Evolutionary conservation across 2,329 filamentous ascomycete species (phyloP).

Genomic region (Penicillium palitans): DNA sequence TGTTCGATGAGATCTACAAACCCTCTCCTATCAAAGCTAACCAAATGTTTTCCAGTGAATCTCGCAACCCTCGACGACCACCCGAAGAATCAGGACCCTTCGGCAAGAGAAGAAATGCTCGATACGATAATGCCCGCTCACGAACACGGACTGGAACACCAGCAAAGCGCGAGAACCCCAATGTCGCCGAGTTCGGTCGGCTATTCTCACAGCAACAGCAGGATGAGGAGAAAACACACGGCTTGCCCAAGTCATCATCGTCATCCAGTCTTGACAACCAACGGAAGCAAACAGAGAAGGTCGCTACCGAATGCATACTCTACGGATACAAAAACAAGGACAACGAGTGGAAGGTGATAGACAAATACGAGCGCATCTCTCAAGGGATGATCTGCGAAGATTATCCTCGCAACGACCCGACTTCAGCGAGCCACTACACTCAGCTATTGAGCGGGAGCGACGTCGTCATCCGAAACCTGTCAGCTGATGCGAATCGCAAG

Average conservation of each 20-base stretch:
- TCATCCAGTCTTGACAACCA: constrained; percentile 43
- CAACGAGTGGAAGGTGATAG: constrained; percentile 76
- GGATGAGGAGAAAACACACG: constrained; percentile 42
- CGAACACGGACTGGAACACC: constrained; percentile 60
- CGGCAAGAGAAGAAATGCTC: constrained; percentile 53
- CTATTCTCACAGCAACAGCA: constrained; percentile 49
- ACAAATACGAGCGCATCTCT: constrained; percentile 83
- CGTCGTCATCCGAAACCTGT: constrained; percentile 68
- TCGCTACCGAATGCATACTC: constrained; percentile 77
- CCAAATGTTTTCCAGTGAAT: constrained; percentile 36
- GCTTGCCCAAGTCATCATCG: constrained; percentile 42
- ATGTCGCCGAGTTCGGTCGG: constrained; percentile 49
- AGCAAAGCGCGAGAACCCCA: constrained; percentile 58
- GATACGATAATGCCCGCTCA: constrained; percentile 48
- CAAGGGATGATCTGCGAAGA: constrained; percentile 83
- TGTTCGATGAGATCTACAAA: constrained; percentile 31
- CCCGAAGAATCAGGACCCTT: constrained; percentile 64
- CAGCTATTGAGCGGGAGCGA: constrained; percentile 71
- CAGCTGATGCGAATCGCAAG: constrained; percentile 70
- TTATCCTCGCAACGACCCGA: constrained; percentile 81
- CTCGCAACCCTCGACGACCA: constrained; percentile 53
- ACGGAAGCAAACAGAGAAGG: constrained; percentile 47
- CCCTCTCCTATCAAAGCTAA: background rate
- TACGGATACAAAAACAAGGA: constrained; percentile 75
- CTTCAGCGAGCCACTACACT: constrained; percentile 68